Evolutionary conservation across 352 stramenopile genomes (phyloP).

Genomic region (Phytophthora multivora): DNA sequence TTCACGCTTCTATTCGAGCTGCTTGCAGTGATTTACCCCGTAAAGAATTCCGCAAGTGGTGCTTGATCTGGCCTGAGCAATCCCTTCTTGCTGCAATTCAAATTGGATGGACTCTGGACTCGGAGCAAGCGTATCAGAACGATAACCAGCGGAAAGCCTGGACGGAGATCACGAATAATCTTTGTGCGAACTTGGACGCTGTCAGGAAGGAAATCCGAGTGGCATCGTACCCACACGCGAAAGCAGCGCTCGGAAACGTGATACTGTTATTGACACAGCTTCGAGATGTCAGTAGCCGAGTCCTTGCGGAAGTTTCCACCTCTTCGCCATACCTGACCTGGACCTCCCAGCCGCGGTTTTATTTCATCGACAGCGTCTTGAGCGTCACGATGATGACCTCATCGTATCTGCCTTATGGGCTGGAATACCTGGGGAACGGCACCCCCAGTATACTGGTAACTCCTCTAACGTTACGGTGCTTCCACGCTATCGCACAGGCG

Average conservation of each 20-base stretch:
- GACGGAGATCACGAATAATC: conserved; percentile 28
- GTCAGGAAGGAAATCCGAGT: conserved; percentile 64
- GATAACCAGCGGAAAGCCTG: conserved; percentile 35
- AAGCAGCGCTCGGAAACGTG: conserved; percentile 47
- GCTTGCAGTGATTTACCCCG: conserved; percentile 63
- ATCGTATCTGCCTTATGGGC: conserved; percentile 56
- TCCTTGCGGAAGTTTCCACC: conserved; percentile 37
- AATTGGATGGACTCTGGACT: conserved; percentile 62
- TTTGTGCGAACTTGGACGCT: conserved; percentile 40
- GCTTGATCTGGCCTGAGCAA: conserved; percentile 78
- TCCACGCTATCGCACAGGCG: conserved; percentile 52
- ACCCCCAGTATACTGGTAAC: conserved; percentile 45
- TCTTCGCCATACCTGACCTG: conserved; percentile 44
- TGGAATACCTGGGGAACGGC: conserved; percentile 74
- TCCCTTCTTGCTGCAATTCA: conserved; percentile 59
- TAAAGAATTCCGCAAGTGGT: conserved; percentile 88
- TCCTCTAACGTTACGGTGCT: conserved; percentile 67
- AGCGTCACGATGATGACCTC: conserved; percentile 58
- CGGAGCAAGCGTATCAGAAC: conserved; percentile 48
- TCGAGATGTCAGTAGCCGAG: conserved; percentile 48
- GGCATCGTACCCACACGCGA: conserved; percentile 35
- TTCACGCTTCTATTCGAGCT: conserved; percentile 70
- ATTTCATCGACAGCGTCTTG: conserved; percentile 63
- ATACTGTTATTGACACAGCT: conserved; percentile 57
- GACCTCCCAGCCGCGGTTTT: conserved; percentile 67